Conservation (phyloP, 768 basidiomycete species). For the Suillus bovinus region DNA sequence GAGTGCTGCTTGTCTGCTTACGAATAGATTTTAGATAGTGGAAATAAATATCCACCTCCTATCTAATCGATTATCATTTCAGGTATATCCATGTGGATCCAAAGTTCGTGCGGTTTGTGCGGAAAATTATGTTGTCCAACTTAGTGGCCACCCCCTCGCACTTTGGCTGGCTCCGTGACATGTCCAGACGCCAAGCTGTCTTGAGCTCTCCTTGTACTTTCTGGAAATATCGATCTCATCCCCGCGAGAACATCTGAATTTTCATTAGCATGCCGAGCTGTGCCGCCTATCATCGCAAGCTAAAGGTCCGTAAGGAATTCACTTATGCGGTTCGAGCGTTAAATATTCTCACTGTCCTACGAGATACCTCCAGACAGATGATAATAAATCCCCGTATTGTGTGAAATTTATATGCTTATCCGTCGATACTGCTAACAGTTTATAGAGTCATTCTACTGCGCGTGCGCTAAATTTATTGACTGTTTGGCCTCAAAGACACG, state of each 20-base stretch:
- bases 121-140: not conserved
- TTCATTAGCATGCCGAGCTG: constrained; percentile 3
- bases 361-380: not conserved
- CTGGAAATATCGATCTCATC: constrained; percentile 6
- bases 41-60: constrained; percentile 6
- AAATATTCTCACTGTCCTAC: constrained; percentile 5
- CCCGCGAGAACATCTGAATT: constrained; percentile 2
- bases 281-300: not conserved
- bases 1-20: constrained; percentile 68
- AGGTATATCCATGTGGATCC: constrained; percentile 9
- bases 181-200: not conserved
- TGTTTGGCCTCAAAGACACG: not conserved
- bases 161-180: constrained; percentile 3
- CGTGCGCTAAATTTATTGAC: not conserved
- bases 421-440: not conserved
- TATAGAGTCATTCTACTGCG: not conserved
- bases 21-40: constrained; percentile 29
- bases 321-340: not conserved
- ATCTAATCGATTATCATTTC: constrained; percentile 11
- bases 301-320: not conserved
- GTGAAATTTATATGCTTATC: constrained; percentile 2
- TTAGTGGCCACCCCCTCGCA: not conserved
- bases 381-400: not conserved
- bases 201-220: not conserved
- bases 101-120: constrained; percentile 14